A percentile compares a stretch with the other conserved stretches of the same genome.
Evolutionary conservation across 2,329 filamentous ascomycete genomes (phyloP).

Genomic region (Hymenoscyphus infarciens): DNA sequence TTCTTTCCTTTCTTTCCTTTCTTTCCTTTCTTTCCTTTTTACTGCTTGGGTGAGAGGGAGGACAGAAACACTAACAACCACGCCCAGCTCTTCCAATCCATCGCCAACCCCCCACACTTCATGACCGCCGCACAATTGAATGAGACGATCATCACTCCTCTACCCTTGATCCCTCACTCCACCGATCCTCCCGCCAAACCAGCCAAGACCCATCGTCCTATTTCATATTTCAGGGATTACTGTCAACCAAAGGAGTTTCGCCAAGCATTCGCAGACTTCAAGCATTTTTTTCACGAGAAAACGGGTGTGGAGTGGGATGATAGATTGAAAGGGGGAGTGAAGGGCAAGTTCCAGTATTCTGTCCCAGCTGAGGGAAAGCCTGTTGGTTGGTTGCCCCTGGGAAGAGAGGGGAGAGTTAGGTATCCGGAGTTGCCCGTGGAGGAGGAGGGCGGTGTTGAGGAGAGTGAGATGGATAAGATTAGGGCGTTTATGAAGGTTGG

Average conservation of each 20-base stretch:
- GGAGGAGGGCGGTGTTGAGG: background rate
- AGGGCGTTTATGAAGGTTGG: too few species aligned
- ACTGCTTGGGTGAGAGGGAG: background rate
- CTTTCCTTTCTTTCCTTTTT: background rate
- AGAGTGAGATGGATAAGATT: background rate
- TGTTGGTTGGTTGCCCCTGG: constrained; percentile 12
- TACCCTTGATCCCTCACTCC: background rate
- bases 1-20: background rate
- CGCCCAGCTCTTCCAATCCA: constrained; percentile 65
- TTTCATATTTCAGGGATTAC: constrained; percentile 37
- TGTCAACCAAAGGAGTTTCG: constrained; percentile 41
- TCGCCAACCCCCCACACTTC: constrained; percentile 56
- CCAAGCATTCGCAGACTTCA: constrained; percentile 49
- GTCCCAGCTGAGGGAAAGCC: constrained; percentile 13
- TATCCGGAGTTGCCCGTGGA: constrained; percentile 14
- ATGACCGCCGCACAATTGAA: constrained; percentile 51
- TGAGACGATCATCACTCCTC: constrained; percentile 20
- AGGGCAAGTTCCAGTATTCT: constrained; percentile 12
- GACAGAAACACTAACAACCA: constrained; percentile 7
- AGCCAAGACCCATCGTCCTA: constrained; percentile 34
- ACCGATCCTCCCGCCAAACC: constrained; percentile 40
- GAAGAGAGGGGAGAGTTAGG: constrained; percentile 12
- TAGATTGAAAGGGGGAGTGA: constrained; percentile 34
- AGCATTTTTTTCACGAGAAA: constrained; percentile 53
- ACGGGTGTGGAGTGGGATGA: constrained; percentile 59